These are phyloP conservation scores for Xylariaceae sp. DNA, from an alignment of 2,329 filamentous ascomycete genomes.

Conservation along the genomic window DNA sequence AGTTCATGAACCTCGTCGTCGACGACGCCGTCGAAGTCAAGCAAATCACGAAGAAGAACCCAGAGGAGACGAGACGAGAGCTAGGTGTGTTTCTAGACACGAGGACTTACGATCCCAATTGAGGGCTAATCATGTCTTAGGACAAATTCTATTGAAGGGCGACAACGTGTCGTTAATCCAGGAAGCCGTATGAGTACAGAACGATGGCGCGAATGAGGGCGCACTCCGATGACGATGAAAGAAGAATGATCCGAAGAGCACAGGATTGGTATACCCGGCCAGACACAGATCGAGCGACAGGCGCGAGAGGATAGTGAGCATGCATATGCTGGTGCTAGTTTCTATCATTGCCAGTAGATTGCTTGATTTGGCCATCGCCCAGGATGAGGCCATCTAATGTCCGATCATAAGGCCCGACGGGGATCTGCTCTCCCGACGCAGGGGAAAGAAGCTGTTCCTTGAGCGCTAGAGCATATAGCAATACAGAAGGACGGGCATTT, in stretches of 20 bases:
- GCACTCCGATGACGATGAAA: conserved; percentile 20
- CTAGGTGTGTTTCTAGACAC: conserved; percentile 55
- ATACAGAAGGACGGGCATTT: conserved; percentile 37
- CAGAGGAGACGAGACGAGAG: conserved; percentile 68
- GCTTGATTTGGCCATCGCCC: conserved; percentile 59
- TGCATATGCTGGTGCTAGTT: conserved; percentile 23
- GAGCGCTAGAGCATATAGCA: conserved; percentile 72
- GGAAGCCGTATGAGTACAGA: conserved; percentile 34
- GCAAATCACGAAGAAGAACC: conserved; percentile 71
- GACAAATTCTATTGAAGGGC: conserved; percentile 62
- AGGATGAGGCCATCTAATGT: conserved; percentile 71
- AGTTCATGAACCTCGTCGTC: conserved; percentile 98
- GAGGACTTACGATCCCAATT: background rate
- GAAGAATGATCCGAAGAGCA: conserved; percentile 2
- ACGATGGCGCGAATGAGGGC: background rate
- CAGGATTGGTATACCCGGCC: background rate
- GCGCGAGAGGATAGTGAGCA: conserved; percentile 14
- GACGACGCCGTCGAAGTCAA: conserved; percentile 94
- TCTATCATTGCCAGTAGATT: conserved; percentile 29
- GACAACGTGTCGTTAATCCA: conserved; percentile 62
- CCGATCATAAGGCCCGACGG: conserved; percentile 71
- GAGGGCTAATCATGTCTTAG: conserved; percentile 33
- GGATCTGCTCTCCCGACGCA: conserved; percentile 58
- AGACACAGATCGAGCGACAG: conserved; percentile 8
- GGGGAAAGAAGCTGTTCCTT: conserved; percentile 71